Percentiles rank a stretch among this genome's conserved stretches.
These are phyloP conservation scores for Taiozyma onychis DNA, from an alignment of 1,139 yeast species.

Conservation along the genomic window DNA sequence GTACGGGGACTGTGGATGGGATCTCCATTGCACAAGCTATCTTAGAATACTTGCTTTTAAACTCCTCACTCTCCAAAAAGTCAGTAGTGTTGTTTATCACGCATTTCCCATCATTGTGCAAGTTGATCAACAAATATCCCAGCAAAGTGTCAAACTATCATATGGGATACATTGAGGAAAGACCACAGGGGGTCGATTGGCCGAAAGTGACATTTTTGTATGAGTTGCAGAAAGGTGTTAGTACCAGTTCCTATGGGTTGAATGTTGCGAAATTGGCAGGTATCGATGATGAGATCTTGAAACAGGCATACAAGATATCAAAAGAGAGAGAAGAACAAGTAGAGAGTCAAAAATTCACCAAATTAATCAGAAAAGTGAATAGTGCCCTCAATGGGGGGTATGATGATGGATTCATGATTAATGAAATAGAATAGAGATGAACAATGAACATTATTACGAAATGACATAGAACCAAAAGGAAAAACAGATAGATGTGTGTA, in stretches of 20 bases:
- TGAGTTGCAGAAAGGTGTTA: slow-evolving; percentile 51
- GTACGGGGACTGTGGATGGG: slow-evolving; percentile 87
- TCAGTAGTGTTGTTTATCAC: slow-evolving; percentile 78
- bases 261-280: slow-evolving; percentile 75
- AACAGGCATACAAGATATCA: slow-evolving; percentile 44
- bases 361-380: slow-evolving; percentile 1
- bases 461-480: too few relatives aligned
- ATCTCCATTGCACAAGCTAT: slow-evolving; percentile 80
- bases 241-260: slow-evolving; percentile 67
- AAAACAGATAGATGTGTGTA: background rate
- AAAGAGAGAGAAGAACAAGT: slow-evolving; percentile 33
- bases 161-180: slow-evolving; percentile 62
- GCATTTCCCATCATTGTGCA: slow-evolving; percentile 73
- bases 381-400: background rate
- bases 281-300: slow-evolving; percentile 45
- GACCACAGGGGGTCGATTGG: slow-evolving; percentile 24
- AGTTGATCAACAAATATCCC: slow-evolving; percentile 39
- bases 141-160: slow-evolving; percentile 52
- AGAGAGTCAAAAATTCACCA: slow-evolving; percentile 10
- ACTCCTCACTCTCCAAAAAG: slow-evolving; percentile 28
- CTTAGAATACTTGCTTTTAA: slow-evolving; percentile 50
- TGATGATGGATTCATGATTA: background rate
- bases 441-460: too few relatives aligned
- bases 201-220: slow-evolving; percentile 52
- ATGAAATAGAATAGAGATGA: background rate